A percentile compares a stretch with the other conserved stretches of the same genome.
These are phyloP conservation scores for Austroboletus niveus DNA, from an alignment of 1,284 basidiomycete genomes.

Conservation along the genomic window DNA sequence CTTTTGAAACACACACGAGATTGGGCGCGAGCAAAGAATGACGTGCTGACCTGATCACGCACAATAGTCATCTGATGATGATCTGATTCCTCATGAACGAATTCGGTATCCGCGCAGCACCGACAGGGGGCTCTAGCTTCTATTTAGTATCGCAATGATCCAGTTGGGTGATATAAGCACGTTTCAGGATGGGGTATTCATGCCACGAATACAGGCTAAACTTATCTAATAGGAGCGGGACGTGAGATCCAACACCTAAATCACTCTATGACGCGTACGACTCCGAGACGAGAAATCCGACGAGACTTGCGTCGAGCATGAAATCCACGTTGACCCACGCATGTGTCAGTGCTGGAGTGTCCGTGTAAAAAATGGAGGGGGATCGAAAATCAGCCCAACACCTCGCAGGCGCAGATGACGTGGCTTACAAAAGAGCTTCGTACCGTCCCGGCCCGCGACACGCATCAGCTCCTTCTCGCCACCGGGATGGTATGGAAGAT, in stretches of 20 bases:
- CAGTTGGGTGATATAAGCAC: neutral
- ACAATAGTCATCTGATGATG: neutral
- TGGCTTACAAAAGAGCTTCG: conserved; percentile 83
- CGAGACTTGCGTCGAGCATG: conserved; percentile 89
- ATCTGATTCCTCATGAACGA: neutral
- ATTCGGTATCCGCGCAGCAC: neutral
- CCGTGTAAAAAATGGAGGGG: neutral
- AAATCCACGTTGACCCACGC: conserved; percentile 94
- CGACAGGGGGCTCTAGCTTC: neutral
- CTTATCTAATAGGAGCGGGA: too few species aligned
- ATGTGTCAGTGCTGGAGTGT: conserved; percentile 42
- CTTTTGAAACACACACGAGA: neutral
- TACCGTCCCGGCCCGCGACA: conserved; percentile 94
- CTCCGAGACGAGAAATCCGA: conserved; percentile 83
- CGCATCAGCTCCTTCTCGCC: conserved; percentile 94
- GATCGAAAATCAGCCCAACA: conserved; percentile 4
- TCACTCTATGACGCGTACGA: conserved; percentile 36
- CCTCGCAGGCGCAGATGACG: neutral
- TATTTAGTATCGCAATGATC: neutral
- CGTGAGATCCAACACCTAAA: neutral
- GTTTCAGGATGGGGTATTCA: neutral
- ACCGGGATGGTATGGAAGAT: conserved; percentile 91
- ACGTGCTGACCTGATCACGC: conserved; percentile 1
- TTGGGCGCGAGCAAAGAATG: neutral
- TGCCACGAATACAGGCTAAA: too few species aligned